phyloP scores from a whole-genome alignment of 441 rosid genomes.

The Eruca vesicaria region DNA sequence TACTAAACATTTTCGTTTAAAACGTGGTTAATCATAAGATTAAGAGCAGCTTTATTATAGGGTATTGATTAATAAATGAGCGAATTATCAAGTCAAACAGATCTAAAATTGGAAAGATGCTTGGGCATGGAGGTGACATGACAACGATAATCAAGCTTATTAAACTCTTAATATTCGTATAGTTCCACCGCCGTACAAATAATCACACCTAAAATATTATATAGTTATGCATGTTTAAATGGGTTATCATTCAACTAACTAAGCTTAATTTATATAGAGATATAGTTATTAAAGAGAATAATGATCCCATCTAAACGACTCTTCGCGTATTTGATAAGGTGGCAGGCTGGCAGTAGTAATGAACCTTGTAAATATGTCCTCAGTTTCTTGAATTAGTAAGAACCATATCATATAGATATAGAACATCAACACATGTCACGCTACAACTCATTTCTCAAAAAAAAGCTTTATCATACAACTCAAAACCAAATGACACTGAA shows the following conservation, averaged over 20 bases:
- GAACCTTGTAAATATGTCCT: background rate
- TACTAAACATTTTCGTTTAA: background rate
- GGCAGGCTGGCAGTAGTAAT: background rate
- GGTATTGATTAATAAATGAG: background rate
- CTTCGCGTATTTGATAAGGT: conserved; percentile 27
- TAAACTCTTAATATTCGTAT: conserved; percentile 29
- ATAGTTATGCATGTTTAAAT: background rate
- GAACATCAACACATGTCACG: conserved; percentile 16
- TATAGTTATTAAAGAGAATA: background rate
- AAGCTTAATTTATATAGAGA: background rate
- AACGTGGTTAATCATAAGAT: background rate
- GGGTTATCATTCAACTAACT: conserved; percentile 1
- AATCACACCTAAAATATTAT: conserved; percentile 1
- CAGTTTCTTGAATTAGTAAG: conserved; percentile 21
- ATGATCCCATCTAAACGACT: conserved; percentile 6
- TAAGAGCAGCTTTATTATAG: background rate
- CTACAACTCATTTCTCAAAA: no score
- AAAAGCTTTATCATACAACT: no score
- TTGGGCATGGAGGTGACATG: conserved; percentile 14
- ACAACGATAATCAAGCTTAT: conserved; percentile 29
- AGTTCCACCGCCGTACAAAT: conserved; percentile 25
- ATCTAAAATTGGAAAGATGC: conserved; percentile 29
- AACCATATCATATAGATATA: background rate
- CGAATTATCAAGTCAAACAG: conserved; percentile 25
- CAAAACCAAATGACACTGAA: no score